Percentiles rank a stretch among this genome's conserved stretches.
phyloP scores from a whole-genome alignment of 1,139 yeast genomes.

The Saccharomycopsis hybrid region DNA sequence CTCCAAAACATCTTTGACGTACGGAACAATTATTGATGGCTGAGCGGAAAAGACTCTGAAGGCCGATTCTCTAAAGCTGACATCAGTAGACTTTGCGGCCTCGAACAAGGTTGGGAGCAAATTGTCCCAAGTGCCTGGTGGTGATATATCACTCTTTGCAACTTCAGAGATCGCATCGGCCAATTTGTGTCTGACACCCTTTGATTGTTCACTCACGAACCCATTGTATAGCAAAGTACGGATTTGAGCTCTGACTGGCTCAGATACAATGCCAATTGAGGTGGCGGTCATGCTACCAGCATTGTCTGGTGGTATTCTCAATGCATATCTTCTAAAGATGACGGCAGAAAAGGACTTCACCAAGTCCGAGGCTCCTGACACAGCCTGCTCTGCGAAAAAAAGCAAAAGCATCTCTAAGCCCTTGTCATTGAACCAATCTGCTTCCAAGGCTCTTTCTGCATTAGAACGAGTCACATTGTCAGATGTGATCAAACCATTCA shows the following conservation, averaged over 20 bases:
- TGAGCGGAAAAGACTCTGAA: slow-evolving; percentile 83
- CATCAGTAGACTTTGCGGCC: slow-evolving; percentile 54
- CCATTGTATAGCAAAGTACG: slow-evolving; percentile 66
- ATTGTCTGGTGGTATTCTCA: slow-evolving; percentile 57
- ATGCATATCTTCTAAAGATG: slow-evolving; percentile 78
- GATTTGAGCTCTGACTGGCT: slow-evolving; percentile 54
- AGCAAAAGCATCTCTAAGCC: slow-evolving; percentile 60
- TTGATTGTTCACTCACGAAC: slow-evolving; percentile 57
- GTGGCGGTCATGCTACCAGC: slow-evolving; percentile 60
- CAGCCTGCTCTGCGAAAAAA: slow-evolving; percentile 79
- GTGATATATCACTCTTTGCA: slow-evolving; percentile 56
- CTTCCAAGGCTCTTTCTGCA: slow-evolving; percentile 71
- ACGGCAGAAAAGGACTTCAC: slow-evolving; percentile 74
- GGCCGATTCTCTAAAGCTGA: slow-evolving; percentile 79
- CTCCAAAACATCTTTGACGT: slow-evolving; percentile 54
- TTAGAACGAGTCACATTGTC: slow-evolving; percentile 67
- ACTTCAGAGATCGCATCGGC: slow-evolving; percentile 94
- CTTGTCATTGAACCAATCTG: slow-evolving; percentile 60
- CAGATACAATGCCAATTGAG: slow-evolving; percentile 65
- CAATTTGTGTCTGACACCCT: slow-evolving; percentile 79
- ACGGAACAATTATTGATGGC: slow-evolving; percentile 65
- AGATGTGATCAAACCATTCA: slow-evolving; percentile 67
- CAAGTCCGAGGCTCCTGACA: slow-evolving; percentile 48
- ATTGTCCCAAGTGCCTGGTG: slow-evolving; percentile 64
- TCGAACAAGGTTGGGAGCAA: slow-evolving; percentile 68